These are phyloP conservation scores for Boletus sensibilis DNA, from an alignment of 768 basidiomycete genomes.

Conservation along the genomic window DNA sequence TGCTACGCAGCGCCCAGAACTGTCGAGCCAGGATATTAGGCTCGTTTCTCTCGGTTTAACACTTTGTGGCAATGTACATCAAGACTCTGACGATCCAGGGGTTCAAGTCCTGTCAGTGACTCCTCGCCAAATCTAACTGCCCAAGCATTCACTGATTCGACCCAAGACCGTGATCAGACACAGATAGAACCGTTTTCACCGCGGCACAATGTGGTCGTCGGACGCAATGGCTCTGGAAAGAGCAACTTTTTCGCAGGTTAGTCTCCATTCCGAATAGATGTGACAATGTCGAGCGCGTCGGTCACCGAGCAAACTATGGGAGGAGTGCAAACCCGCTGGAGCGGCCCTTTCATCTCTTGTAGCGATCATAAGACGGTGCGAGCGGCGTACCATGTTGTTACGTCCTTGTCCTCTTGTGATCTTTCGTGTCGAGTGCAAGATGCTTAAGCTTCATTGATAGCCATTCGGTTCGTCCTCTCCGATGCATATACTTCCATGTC, in stretches of 20 bases:
- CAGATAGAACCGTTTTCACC: conserved; percentile 94
- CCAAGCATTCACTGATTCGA: conserved; percentile 3
- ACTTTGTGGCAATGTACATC: conserved; percentile 58
- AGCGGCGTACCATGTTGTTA: background rate
- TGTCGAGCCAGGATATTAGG: background rate
- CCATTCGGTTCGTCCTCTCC: conserved; percentile 95
- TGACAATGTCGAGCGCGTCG: background rate
- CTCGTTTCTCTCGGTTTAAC: background rate
- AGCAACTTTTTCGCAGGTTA: conserved; percentile 96
- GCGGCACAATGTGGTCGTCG: conserved; percentile 94
- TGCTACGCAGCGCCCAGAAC: background rate
- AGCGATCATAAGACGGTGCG: background rate
- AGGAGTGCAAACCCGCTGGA: background rate
- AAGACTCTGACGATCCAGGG: conserved; percentile 90
- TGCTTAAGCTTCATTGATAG: conserved; percentile 37
- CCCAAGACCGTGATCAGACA: conserved; percentile 78
- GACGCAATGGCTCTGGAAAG: conserved; percentile 96
- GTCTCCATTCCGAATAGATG: conserved; percentile 21
- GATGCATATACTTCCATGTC: conserved; percentile 97
- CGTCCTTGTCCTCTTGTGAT: background rate
- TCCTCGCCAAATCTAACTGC: background rate
- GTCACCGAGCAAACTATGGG: background rate
- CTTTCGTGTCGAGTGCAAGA: background rate
- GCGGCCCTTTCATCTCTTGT: background rate
- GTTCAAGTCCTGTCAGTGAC: conserved; percentile 89